Base-by-base conservation (phyloP, 371 early-diverging fungal genomes). In the Mortierella sp. region DNA sequence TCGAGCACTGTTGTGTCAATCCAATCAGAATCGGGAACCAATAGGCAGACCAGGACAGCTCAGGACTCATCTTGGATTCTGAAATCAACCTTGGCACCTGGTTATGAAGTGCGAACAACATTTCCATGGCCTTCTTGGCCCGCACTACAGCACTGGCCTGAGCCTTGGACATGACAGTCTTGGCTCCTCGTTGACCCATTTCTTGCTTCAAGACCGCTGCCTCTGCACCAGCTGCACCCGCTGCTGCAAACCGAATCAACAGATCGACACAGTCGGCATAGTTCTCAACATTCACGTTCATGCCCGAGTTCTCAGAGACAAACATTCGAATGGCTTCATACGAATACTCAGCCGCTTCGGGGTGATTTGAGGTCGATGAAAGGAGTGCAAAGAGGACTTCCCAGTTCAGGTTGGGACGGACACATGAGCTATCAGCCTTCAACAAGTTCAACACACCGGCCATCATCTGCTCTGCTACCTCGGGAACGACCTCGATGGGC, bases 391-490 rank as follows among this genome's bases (percentile, higher is more conserved):
- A 77, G n/a, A 90, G 70, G 9, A 81, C 72, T 15, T 83, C 82
- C 88, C 89, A 89, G 53, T 70, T 68, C 57, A 72, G 50, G 53
- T 80, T 72, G 53, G 81, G 77, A 48, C 81, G 76, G 6, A 81
- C 67, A 44, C 82, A 81, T 14, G 88, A 66, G 1, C 72, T 60
- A 53, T 90, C 87, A 9, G 84, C 83, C 77, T 88, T 87, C 47
- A 89, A 64, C 18, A 94, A 69, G 62, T 84, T 87, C 62, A 90
- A 82, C 21, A 95, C 84, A 46, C 94, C 96, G 1, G 95, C 92
- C 91, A 92, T 92, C 84, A 91, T 86, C 72, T 92, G 94, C 64
- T 93, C 94, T 7, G 88, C 91, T 18, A 94, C 89, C 44, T 86
- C 84, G 47, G 88, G 87, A 16, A 92, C 86, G 12, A 90, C 84